Evolutionary conservation across 2,329 filamentous ascomycete genomes (phyloP).

Genomic region (Fusarium verrucosum): DNA sequence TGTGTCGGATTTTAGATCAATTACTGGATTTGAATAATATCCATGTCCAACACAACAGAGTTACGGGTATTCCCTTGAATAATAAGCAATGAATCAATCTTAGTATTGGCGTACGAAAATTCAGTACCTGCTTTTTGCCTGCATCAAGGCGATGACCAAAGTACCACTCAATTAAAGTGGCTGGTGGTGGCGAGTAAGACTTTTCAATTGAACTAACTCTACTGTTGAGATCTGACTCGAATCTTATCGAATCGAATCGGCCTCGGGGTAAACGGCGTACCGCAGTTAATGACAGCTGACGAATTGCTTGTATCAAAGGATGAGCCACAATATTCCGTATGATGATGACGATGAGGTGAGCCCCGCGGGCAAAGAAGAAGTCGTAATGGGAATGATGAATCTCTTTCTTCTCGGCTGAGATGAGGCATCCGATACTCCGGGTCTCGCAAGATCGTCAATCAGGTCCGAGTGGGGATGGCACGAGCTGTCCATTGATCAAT

Average conservation of each 20-base stretch:
- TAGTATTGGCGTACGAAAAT: conserved; percentile 25
- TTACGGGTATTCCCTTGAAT: neutral
- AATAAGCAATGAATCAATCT: conserved; percentile 5
- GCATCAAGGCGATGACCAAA: neutral
- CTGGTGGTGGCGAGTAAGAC: conserved; percentile 41
- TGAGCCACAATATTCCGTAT: conserved; percentile 20
- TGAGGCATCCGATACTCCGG: conserved; percentile 17
- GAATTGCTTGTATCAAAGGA: conserved; percentile 1
- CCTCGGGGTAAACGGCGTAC: conserved; percentile 14
- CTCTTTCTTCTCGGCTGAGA: neutral
- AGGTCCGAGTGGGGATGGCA: conserved; percentile 29
- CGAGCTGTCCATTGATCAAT: conserved; percentile 10
- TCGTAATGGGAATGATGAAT: neutral
- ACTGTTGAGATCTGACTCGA: neutral
- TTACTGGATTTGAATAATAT: conserved; percentile 9
- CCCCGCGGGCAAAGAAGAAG: neutral
- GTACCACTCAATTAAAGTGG: conserved; percentile 35
- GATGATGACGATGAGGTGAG: conserved; percentile 1
- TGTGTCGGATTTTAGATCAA: conserved; percentile 11
- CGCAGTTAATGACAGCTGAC: conserved; percentile 7
- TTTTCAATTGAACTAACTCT: conserved; percentile 23
- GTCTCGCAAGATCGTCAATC: conserved; percentile 10
- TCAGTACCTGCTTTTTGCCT: conserved; percentile 10
- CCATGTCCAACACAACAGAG: conserved; percentile 6
- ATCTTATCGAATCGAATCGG: no score